phyloP scores from a whole-genome alignment of 2,329 filamentous ascomycete genomes.

The Ophiostoma sp. region DNA sequence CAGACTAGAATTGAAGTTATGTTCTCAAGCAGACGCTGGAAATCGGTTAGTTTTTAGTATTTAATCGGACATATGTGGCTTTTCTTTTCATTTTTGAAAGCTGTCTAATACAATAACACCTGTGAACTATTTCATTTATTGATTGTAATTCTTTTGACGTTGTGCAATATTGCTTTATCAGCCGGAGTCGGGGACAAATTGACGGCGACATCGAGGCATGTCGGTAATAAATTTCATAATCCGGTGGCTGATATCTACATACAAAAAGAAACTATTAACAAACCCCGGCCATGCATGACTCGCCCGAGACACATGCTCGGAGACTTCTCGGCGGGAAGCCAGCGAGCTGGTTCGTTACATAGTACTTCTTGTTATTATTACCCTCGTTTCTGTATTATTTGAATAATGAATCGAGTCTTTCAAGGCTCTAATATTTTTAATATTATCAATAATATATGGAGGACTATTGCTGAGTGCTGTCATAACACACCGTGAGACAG shows the following conservation, averaged over 20 bases:
- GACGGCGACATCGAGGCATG: background rate
- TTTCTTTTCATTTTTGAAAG: background rate
- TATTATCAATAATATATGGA: no score
- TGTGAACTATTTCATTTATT: background rate
- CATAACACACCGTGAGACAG: no score
- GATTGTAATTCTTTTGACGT: background rate
- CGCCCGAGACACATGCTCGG: background rate
- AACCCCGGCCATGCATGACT: background rate
- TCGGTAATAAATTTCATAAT: background rate
- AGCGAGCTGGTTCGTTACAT: no score
- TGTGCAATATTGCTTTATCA: background rate
- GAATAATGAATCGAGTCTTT: no score
- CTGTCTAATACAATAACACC: background rate
- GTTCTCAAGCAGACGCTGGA: background rate
- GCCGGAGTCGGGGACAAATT: background rate
- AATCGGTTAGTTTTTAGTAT: background rate
- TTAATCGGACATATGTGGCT: background rate
- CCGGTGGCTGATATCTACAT: no score
- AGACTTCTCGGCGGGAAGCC: background rate
- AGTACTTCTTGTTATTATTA: no score
- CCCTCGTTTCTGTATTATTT: no score
- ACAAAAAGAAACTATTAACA: background rate
- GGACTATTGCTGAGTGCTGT: no score
- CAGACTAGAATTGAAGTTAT: background rate
- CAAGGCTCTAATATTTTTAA: no score